Percentiles rank a stretch among this genome's conserved stretches.
These are phyloP conservation scores for Neospermospora avenae DNA, from an alignment of 2,329 filamentous ascomycete genomes.

Conservation along the genomic window DNA sequence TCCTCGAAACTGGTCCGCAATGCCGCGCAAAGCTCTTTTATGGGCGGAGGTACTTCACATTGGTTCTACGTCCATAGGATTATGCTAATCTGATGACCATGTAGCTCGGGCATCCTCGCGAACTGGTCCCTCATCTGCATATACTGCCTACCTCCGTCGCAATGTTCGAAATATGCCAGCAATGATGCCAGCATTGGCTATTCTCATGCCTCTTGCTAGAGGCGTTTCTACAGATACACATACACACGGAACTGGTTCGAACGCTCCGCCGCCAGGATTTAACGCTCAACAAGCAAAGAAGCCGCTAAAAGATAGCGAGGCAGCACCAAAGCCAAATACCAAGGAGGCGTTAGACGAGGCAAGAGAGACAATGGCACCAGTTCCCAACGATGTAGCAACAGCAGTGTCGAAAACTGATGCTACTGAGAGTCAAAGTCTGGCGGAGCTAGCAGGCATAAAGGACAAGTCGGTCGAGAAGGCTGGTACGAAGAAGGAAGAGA, in stretches of 20 bases:
- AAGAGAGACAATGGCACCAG: conserved; percentile 27
- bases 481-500: conserved; percentile 67
- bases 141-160: conserved; percentile 34
- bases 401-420: conserved; percentile 35
- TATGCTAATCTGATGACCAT: conserved; percentile 11
- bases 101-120: conserved; percentile 33
- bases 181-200: conserved; percentile 47
- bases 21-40: conserved; percentile 34
- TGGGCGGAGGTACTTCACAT: conserved; percentile 28
- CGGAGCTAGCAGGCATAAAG: conserved; percentile 62
- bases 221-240: conserved; percentile 58
- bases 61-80: neutral
- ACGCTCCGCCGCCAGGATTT: conserved; percentile 66
- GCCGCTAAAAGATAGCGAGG: conserved; percentile 44
- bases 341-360: conserved; percentile 28
- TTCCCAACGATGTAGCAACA: conserved; percentile 27
- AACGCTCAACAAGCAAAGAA: conserved; percentile 67
- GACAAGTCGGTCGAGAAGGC: conserved; percentile 58
- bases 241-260: conserved; percentile 42
- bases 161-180: conserved; percentile 34
- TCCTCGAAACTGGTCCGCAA: conserved; percentile 37
- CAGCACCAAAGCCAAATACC: conserved; percentile 32
- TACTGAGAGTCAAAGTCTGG: conserved; percentile 40
- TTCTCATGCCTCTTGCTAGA: conserved; percentile 52
- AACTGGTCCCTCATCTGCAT: conserved; percentile 32